These are phyloP conservation scores for Mycena crocata DNA, from an alignment of 768 basidiomycete species.

Conservation along the genomic window DNA sequence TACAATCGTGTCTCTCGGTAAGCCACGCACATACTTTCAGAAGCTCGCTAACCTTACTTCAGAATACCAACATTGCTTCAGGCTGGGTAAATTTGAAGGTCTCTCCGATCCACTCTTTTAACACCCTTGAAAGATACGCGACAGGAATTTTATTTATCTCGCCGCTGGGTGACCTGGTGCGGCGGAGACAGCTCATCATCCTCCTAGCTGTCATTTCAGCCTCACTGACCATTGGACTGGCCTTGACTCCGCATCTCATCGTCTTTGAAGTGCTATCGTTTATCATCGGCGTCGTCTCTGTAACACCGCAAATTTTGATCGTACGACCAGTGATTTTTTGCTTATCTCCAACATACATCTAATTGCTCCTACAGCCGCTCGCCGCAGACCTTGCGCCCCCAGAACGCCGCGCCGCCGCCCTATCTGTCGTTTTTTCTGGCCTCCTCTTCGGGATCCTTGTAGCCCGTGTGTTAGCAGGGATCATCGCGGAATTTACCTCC, in stretches of 20 bases:
- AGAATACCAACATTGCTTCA: slow-evolving; percentile 64
- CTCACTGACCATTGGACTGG: slow-evolving; percentile 76
- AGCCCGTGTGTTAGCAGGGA: slow-evolving; percentile 79
- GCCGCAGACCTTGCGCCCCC: slow-evolving; percentile 88
- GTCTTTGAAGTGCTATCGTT: slow-evolving; percentile 78
- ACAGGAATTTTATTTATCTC: slow-evolving; percentile 79
- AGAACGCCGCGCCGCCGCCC: slow-evolving; percentile 75
- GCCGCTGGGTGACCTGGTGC: slow-evolving; percentile 86
- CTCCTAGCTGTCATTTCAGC: slow-evolving; percentile 64
- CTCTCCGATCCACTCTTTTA: neutral
- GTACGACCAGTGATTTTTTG: slow-evolving; percentile 7
- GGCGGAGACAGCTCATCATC: slow-evolving; percentile 78
- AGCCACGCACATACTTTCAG: neutral
- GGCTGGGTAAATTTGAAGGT: slow-evolving; percentile 61
- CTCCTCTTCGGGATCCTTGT: slow-evolving; percentile 79
- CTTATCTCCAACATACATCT: neutral
- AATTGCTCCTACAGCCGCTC: slow-evolving; percentile 51
- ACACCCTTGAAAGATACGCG: slow-evolving; percentile 64
- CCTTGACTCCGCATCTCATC: slow-evolving; percentile 66
- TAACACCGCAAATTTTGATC: slow-evolving; percentile 83
- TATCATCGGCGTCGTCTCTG: slow-evolving; percentile 76
- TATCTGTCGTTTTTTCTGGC: slow-evolving; percentile 78
- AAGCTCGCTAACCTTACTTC: neutral
- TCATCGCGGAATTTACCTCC: slow-evolving; percentile 76
- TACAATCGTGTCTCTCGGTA: slow-evolving; percentile 42